Conservation (phyloP, 169 alveolate genomes). For the Condylostoma magnum region DNA sequence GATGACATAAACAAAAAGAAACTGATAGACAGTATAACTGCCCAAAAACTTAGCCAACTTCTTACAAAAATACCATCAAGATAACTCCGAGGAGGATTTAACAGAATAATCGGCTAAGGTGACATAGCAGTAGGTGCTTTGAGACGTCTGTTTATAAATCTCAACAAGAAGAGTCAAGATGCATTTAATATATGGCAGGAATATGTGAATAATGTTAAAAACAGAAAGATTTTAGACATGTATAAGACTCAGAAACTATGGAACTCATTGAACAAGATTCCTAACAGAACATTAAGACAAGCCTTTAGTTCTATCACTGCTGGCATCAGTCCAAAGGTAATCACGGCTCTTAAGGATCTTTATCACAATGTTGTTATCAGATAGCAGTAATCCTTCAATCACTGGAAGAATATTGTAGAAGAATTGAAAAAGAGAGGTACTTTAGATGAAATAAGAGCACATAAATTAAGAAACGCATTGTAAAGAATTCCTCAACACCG, state of each 20-base stretch:
- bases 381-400: neutral
- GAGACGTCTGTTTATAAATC: neutral
- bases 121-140: conserved; percentile 16
- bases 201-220: neutral
- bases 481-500: neutral
- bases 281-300: neutral
- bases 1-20: neutral
- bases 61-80: neutral
- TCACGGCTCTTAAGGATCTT: neutral
- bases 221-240: neutral
- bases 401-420: neutral
- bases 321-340: neutral
- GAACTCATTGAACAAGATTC: neutral
- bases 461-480: neutral
- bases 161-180: neutral
- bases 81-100: neutral
- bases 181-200: conserved; percentile 10
- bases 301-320: neutral
- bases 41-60: neutral
- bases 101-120: conserved; percentile 18
- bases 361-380: neutral
- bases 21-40: neutral
- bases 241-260: neutral
- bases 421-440: neutral
- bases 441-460: conserved; percentile 1